Conservation (phyloP, 2,329 filamentous ascomycete species). For the Drechslerella dactyloides region DNA sequence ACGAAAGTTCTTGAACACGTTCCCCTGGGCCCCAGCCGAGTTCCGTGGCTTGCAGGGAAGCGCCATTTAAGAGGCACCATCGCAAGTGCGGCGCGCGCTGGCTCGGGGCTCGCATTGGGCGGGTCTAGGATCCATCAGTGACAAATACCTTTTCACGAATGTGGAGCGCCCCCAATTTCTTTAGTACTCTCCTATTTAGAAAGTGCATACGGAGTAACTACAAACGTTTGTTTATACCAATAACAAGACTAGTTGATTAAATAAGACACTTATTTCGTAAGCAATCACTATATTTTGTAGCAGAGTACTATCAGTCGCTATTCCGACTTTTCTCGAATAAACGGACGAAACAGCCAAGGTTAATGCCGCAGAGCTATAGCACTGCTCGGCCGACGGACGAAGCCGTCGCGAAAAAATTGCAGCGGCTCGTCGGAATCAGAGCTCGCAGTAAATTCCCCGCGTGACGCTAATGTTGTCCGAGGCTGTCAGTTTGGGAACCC, state of each 20-base stretch:
- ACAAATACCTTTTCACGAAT: constrained; percentile 45
- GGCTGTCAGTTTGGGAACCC: not conserved
- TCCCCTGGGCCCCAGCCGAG: not conserved
- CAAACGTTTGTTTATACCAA: not conserved
- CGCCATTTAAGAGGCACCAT: constrained; percentile 16
- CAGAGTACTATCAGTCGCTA: not conserved
- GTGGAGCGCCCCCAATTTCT: constrained; percentile 33
- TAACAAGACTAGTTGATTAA: not conserved
- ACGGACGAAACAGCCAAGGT: not conserved
- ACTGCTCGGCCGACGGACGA: not conserved
- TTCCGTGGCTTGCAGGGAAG: not conserved
- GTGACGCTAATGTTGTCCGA: not conserved
- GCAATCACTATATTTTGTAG: too few species aligned
- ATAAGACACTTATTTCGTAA: too few species aligned
- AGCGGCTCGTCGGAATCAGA: not conserved
- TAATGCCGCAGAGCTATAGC: not conserved
- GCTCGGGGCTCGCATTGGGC: constrained; percentile 6
- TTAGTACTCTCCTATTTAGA: not conserved
- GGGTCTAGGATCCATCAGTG: constrained; percentile 44
- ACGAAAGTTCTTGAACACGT: too few species aligned
- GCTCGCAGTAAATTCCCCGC: not conserved
- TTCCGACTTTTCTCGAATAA: not conserved
- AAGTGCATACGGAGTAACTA: too few species aligned
- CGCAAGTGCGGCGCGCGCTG: constrained; percentile 43
- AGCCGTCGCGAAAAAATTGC: not conserved